Evolutionary conservation across 2,329 filamentous ascomycete genomes (phyloP), one percentile per base, ranked within the genome.

Genomic region (Alternaria incomplexa): DNA sequence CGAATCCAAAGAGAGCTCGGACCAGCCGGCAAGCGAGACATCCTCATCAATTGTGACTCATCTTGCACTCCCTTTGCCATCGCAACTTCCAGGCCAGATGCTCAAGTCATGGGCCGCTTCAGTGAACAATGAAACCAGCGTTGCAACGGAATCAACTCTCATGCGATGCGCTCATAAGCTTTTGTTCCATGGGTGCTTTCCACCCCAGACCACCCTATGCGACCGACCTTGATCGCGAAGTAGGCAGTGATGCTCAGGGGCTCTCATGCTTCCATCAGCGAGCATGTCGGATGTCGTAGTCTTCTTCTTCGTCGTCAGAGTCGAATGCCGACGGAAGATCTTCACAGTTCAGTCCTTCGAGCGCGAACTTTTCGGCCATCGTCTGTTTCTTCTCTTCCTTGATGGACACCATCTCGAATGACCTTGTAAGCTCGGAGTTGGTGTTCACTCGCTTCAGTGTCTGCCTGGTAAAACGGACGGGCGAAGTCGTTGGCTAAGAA

Each of bases 321-420:
- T 74, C 73, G 43, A 72, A 73, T 8, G 68, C 66, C 20, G 69
- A 72, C 11, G 71, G 64, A 12, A 75, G 58, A 15, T 71, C 69
- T 12, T 65, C 61, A 61, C 61, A 70, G 3, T 55, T 63, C 58
- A 56, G 17, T 11, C 53, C 55, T n/a, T 58, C 56, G 15, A 66
- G 11, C 8, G 61, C 66, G 30, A 65, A 60, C 26, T 17, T 30
- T 40, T 51, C 47, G 23, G 51, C 54, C 57, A 67, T 58, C 32
- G 45, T 53, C 56, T 43, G 25, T 36, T 56, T 56, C 47, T 59
- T 58, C 17, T 51, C 13, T 47, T 52, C 64, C 51, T 47, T 52
- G 20, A 47, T 23, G 15, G 63, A 51, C 20, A 58, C 55, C 23
- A 23, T 44, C 30, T 61, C 66, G 45, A 71, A 53, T 2, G 65